A percentile compares a stretch with the other conserved stretches of the same genome.
phyloP scores from a whole-genome alignment of 305 asterid genomes.

The Fraxinus greggii region DNA sequence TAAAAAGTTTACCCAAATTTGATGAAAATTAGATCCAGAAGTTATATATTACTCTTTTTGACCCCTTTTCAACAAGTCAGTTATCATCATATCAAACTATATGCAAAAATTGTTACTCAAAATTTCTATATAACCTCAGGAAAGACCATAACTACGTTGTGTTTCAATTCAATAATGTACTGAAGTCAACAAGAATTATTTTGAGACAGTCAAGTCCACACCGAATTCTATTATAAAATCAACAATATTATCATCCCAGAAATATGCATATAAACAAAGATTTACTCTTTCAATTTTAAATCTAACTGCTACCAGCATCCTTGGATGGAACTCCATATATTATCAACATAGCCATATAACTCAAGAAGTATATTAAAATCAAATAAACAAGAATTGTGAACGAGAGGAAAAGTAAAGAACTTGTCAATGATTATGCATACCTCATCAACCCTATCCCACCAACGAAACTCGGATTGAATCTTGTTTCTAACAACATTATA shows the following conservation, averaged over 20 bases:
- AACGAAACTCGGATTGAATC: constrained; percentile 80
- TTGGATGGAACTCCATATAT: constrained; percentile 6
- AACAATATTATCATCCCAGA: background rate
- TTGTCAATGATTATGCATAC: constrained; percentile 34
- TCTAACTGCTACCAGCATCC: background rate
- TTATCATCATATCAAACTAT: background rate
- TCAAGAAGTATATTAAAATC: background rate
- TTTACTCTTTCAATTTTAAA: background rate
- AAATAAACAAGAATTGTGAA: background rate
- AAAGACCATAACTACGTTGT: background rate
- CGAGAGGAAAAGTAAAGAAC: background rate
- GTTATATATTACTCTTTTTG: background rate
- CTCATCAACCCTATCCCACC: constrained; percentile 98
- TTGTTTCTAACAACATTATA: constrained; percentile 85
- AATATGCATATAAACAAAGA: background rate
- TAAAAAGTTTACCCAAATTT: background rate
- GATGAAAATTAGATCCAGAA: background rate
- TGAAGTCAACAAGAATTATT: background rate
- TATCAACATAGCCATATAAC: background rate
- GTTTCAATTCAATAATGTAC: background rate
- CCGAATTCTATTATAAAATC: background rate
- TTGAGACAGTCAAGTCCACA: background rate
- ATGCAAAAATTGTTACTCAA: background rate
- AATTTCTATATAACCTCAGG: background rate
- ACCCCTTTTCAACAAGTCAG: background rate